phyloP scores from a whole-genome alignment of 371 early-diverging fungal species.

The Mortierella sp. region DNA sequence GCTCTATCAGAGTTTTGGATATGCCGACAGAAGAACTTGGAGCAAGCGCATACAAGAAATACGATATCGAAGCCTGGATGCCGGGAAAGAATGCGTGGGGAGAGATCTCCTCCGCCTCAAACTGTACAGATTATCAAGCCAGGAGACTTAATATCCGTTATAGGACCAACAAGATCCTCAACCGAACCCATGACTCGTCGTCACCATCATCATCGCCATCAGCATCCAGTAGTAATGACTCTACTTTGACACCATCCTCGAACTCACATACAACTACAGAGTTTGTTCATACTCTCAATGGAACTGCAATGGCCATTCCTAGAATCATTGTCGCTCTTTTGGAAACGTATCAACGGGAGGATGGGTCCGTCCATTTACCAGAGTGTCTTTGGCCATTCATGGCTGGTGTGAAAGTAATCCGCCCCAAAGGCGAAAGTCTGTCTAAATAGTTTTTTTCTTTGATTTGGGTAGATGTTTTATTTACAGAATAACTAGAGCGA shows the following conservation, averaged over 20 bases:
- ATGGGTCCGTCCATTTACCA: conserved; percentile 83
- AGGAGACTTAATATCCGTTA: conserved; percentile 81
- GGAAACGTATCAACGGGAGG: conserved; percentile 82
- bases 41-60: conserved; percentile 92
- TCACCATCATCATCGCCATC: neutral
- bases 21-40: conserved; percentile 96
- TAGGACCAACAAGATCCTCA: conserved; percentile 50
- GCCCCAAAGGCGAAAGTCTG: conserved; percentile 27
- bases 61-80: conserved; percentile 97
- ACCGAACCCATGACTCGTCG: neutral
- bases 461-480: too few species aligned
- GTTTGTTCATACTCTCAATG: conserved; percentile 94
- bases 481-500: neutral
- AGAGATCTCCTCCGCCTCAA: conserved; percentile 89
- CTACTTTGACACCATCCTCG: conserved; percentile 13
- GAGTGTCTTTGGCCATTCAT: conserved; percentile 79
- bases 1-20: conserved; percentile 73
- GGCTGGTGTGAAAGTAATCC: conserved; percentile 58
- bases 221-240: conserved; percentile 1
- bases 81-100: conserved; percentile 92
- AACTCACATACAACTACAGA: conserved; percentile 56
- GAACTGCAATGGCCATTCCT: conserved; percentile 95
- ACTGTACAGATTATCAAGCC: conserved; percentile 91
- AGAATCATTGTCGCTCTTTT: conserved; percentile 89
- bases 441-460: too few species aligned